Conservation (phyloP, 495 filamentous ascomycete species). For the Penicillium paradoxum region DNA sequence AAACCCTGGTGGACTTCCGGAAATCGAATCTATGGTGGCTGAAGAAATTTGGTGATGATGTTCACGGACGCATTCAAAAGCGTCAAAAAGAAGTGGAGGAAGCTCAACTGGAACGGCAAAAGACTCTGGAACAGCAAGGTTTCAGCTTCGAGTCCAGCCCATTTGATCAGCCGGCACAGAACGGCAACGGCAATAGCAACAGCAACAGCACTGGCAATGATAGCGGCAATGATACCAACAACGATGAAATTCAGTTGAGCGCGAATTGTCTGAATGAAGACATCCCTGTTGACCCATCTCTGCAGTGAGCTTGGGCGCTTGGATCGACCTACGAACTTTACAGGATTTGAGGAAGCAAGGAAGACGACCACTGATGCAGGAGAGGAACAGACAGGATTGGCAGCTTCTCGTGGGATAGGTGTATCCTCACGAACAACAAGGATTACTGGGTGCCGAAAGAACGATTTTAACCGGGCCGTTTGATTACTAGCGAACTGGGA, state of each 20-base stretch:
- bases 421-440: not conserved
- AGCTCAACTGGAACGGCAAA: slow-evolving; percentile 16
- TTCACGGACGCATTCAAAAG: slow-evolving; percentile 38
- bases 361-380: not conserved
- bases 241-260: not conserved
- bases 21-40: slow-evolving; percentile 79
- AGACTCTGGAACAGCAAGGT: not conserved
- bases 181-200: not conserved
- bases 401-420: not conserved
- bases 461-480: not conserved
- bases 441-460: not conserved
- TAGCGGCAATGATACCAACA: too few species aligned
- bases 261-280: slow-evolving; percentile 15
- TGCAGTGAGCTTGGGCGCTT: not conserved
- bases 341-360: not conserved
- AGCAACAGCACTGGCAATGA: too few species aligned
- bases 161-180: not conserved
- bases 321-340: not conserved
- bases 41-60: slow-evolving; percentile 50
- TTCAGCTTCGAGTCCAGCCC: slow-evolving; percentile 5
- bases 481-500: not conserved
- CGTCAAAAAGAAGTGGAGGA: slow-evolving; percentile 47
- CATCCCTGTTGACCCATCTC: slow-evolving; percentile 50
- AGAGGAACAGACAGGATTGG: not conserved
- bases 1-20: slow-evolving; percentile 79